Evolutionary conservation across 2,329 filamentous ascomycete genomes (phyloP).

Genomic region (Dactylellina sp.): DNA sequence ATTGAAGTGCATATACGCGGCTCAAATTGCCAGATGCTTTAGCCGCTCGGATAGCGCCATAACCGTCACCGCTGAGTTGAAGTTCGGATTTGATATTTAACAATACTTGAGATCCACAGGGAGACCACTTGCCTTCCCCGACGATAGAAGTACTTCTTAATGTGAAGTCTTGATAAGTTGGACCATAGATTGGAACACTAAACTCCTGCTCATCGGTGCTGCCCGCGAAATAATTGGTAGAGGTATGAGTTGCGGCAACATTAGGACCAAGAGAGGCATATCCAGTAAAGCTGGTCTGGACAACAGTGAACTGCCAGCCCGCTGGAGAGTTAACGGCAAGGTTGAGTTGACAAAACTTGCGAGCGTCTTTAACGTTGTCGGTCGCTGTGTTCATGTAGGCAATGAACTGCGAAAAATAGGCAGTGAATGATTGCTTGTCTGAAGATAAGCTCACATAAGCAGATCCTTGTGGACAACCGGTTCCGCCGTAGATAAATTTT

Average conservation of each 20-base stretch:
- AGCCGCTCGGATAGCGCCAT: conserved; percentile 16
- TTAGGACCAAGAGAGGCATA: conserved; percentile 27
- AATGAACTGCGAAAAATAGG: conserved; percentile 25
- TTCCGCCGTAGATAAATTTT: conserved; percentile 43
- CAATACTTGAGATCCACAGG: conserved; percentile 30
- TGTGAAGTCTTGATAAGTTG: conserved; percentile 23
- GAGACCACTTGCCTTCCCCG: conserved; percentile 33
- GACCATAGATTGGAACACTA: conserved; percentile 22
- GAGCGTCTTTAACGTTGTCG: conserved; percentile 22
- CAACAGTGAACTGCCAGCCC: conserved; percentile 44
- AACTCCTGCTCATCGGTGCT: conserved; percentile 31
- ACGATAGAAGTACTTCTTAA: conserved; percentile 16
- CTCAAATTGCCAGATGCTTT: conserved; percentile 22
- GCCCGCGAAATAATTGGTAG: conserved; percentile 42
- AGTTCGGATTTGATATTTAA: conserved; percentile 46
- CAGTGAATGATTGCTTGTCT: conserved; percentile 42
- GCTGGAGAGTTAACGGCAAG: conserved; percentile 35
- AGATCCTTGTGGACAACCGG: conserved; percentile 33
- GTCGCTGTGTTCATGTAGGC: conserved; percentile 28
- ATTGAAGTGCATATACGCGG: conserved; percentile 30
- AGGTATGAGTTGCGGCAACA: conserved; percentile 31
- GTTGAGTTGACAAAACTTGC: conserved; percentile 50
- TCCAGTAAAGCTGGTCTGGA: conserved; percentile 40
- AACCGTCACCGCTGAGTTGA: conserved; percentile 23
- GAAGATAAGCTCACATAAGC: conserved; percentile 31